Base-by-base conservation (phyloP, 441 rosid species). In the Theobroma grandiflorum region DNA sequence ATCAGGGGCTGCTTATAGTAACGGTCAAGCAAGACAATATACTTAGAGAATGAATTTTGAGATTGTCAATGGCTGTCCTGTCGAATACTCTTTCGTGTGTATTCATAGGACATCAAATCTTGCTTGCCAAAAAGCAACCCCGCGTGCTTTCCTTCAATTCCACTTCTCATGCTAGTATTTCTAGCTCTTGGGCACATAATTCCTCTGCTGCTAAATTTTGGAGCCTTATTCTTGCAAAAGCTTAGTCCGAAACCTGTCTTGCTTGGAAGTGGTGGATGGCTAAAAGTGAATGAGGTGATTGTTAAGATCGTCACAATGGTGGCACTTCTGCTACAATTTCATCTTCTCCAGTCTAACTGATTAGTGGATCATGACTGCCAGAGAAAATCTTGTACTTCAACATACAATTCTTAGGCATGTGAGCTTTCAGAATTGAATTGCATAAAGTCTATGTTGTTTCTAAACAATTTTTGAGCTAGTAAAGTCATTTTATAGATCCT, bases 251-350 rank as follows among this genome's bases (percentile, higher is more conserved):
- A 1, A 69, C 43, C 2, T 62, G 59, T 31, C 38, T 68, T 75
- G 62, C 78, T 78, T n/a, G 42, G 20, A 6, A 73, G 55, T 18
- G 72, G 72, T 50, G 53, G n/a, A 79, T 71, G 63, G 81, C 72
- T 84, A 1, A 69, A 86, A 75, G 67, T 16, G 4, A 78, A 58
- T 33, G 79, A 78, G 59, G 86, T 76, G 52, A 8, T 83, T 3
- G 76, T 74, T 18, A 79, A 81, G 77, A 63, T 78, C 4, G 62
- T 78, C 2, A 75, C 80, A 22, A 75, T 76, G 73, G 70, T 84
- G 20, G 87, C 87, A 14, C 78, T 84, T 50, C 35, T 83, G 50
- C 10, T 86, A 38, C 81, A 86, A 35, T 43, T 83, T 78, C 69
- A 80, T 9, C 89, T 88, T 50, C 75, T 86, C 57, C 57, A 18